These are phyloP conservation scores for Tothia fuscella DNA, from an alignment of 2,329 filamentous ascomycete genomes.

Conservation along the genomic window DNA sequence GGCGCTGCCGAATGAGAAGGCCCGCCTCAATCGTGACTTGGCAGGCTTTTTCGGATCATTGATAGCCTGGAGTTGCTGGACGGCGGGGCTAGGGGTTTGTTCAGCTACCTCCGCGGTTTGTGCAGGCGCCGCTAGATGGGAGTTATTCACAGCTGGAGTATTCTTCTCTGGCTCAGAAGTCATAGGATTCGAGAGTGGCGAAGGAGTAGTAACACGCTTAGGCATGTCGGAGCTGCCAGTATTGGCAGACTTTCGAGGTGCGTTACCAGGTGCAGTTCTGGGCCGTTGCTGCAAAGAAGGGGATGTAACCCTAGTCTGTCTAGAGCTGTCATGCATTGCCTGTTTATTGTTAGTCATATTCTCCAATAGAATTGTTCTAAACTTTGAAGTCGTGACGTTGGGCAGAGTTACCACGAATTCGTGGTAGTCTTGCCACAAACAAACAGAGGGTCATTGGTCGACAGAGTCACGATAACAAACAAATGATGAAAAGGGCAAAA, in stretches of 20 bases:
- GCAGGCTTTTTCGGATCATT: slow-evolving; percentile 66
- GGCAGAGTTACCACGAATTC: slow-evolving; percentile 3
- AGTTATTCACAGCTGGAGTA: slow-evolving; percentile 13
- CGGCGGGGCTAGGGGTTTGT: slow-evolving; percentile 53
- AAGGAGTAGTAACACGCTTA: slow-evolving; percentile 32
- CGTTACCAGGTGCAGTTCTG: slow-evolving; percentile 1
- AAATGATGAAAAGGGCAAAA: slow-evolving; percentile 4
- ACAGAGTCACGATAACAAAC: too few species aligned
- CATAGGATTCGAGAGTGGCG: slow-evolving; percentile 34
- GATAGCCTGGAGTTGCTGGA: slow-evolving; percentile 75
- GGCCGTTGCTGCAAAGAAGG: slow-evolving; percentile 1
- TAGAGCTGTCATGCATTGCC: slow-evolving; percentile 5
- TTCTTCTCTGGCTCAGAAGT: slow-evolving; percentile 3
- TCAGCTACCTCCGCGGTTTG: background rate
- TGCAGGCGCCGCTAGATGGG: slow-evolving; percentile 17
- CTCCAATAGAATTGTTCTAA: background rate
- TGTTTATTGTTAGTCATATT: background rate
- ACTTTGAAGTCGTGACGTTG: slow-evolving; percentile 8
- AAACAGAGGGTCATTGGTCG: too few species aligned
- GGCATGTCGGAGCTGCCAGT: slow-evolving; percentile 12
- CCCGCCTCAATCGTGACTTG: slow-evolving; percentile 77
- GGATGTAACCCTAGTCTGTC: background rate
- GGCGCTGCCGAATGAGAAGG: slow-evolving; percentile 93
- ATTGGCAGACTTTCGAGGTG: slow-evolving; percentile 8
- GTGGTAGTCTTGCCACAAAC: background rate